phyloP scores from a whole-genome alignment of 345 rosid genomes.

The Barbarea vulgaris region DNA sequence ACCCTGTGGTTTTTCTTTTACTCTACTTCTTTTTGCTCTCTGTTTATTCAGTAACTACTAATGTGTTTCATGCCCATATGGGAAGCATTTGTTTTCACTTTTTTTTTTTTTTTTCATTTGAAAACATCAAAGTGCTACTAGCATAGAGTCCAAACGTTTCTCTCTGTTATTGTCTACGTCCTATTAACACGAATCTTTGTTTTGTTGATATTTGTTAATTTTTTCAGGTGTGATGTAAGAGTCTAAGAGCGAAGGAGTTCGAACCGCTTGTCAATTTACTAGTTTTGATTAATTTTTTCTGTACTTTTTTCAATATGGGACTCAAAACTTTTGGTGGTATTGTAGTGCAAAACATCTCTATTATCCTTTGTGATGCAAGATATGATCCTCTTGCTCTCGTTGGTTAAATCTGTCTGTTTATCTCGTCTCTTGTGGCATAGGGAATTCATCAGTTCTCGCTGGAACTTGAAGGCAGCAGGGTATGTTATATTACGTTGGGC shows the following conservation, averaged over 20 bases:
- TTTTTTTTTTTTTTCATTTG: background rate
- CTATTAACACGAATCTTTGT: constrained; percentile 51
- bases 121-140: constrained; percentile 9
- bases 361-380: constrained; percentile 12
- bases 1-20: background rate
- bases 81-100: constrained; percentile 14
- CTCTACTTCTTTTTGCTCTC: background rate
- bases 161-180: constrained; percentile 33
- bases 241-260: too few relatives aligned
- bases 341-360: constrained; percentile 13
- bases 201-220: constrained; percentile 52
- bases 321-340: constrained; percentile 24
- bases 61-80: constrained; percentile 21
- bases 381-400: constrained; percentile 38
- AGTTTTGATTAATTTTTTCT: too few relatives aligned
- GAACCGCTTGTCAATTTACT: too few relatives aligned
- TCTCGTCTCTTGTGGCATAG: constrained; percentile 32
- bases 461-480: constrained; percentile 35
- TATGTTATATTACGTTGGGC: constrained; percentile 2
- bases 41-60: background rate
- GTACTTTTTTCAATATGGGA: constrained; percentile 20
- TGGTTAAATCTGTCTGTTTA: constrained; percentile 29
- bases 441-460: constrained; percentile 32
- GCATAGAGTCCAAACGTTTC: background rate
- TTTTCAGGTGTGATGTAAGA: constrained; percentile 94